phyloP scores from a whole-genome alignment of 352 stramenopile genomes.

The Globisporangium heterothallicum region DNA sequence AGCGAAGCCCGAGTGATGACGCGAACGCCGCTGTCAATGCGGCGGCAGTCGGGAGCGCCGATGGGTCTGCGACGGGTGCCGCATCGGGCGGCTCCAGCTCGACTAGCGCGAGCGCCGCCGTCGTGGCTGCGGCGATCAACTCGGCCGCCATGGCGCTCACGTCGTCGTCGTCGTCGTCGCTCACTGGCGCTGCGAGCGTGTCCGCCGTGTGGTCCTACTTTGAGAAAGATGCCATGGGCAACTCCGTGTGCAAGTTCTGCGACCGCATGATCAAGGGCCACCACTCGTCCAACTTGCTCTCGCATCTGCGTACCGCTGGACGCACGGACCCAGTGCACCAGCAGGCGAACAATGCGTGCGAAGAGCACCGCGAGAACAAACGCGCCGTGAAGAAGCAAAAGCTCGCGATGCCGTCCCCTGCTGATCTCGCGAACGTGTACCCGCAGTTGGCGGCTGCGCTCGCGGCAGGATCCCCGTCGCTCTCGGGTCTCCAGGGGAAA shows the following conservation, averaged over 20 bases:
- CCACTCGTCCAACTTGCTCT: slow-evolving; percentile 80
- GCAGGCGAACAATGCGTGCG: slow-evolving; percentile 67
- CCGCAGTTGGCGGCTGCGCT: slow-evolving; percentile 28
- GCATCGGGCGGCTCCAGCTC: background rate
- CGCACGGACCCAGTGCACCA: slow-evolving; percentile 66
- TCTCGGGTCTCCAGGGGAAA: background rate
- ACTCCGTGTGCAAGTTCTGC: slow-evolving; percentile 84
- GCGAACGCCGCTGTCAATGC: background rate
- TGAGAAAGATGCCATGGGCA: slow-evolving; percentile 65
- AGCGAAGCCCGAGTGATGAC: slow-evolving; percentile 8
- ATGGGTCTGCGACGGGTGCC: background rate
- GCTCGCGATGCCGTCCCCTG: slow-evolving; percentile 31
- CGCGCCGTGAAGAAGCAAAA: slow-evolving; percentile 76
- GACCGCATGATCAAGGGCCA: slow-evolving; percentile 81
- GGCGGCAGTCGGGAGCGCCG: background rate
- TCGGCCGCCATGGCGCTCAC: slow-evolving; percentile 1
- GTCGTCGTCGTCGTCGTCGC: slow-evolving; percentile 4
- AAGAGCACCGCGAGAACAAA: slow-evolving; percentile 78
- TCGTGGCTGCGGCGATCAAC: slow-evolving; percentile 2
- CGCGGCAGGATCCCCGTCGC: slow-evolving; percentile 1
- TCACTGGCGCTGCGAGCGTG: slow-evolving; percentile 47
- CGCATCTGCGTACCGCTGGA: slow-evolving; percentile 67
- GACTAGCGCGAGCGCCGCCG: slow-evolving; percentile 3
- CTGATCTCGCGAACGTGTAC: slow-evolving; percentile 47
- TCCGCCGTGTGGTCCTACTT: slow-evolving; percentile 85